These are phyloP conservation scores for Coemansia erecta DNA, from an alignment of 192 early-diverging fungal genomes.

Conservation along the genomic window DNA sequence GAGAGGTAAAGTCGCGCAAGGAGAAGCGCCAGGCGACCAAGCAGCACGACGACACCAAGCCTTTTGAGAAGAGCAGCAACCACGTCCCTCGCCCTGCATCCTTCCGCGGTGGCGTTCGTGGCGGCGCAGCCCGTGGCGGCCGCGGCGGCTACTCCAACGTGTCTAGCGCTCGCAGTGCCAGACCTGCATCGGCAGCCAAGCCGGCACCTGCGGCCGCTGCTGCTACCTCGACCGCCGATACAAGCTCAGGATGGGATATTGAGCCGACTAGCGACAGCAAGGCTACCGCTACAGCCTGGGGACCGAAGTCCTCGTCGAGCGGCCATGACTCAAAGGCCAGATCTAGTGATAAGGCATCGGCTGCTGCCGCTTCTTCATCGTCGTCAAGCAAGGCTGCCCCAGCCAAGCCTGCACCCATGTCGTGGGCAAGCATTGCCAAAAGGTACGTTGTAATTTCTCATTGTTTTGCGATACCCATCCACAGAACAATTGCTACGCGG, in stretches of 20 bases:
- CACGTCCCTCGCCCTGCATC: constrained; percentile 57
- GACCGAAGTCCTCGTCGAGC: constrained; percentile 4
- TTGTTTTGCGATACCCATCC: constrained; percentile 1
- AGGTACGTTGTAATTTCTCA: constrained; percentile 25
- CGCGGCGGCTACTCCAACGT: constrained; percentile 55
- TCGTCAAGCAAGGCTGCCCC: constrained; percentile 27
- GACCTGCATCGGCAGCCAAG: constrained; percentile 27
- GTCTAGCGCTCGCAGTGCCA: constrained; percentile 31
- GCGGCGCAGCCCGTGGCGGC: constrained; percentile 68
- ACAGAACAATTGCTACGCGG: not conserved
- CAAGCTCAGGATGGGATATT: constrained; percentile 41
- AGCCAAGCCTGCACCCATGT: constrained; percentile 51
- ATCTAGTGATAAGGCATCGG: not conserved
- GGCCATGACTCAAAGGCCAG: constrained; percentile 20
- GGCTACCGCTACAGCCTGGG: constrained; percentile 17
- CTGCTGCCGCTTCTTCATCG: not conserved
- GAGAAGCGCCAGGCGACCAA: constrained; percentile 54
- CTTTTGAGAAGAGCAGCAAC: constrained; percentile 38
- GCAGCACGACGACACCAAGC: constrained; percentile 54
- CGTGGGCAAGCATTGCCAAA: constrained; percentile 56
- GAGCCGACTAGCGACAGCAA: constrained; percentile 13
- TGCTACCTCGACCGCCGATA: constrained; percentile 5
- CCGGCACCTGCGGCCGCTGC: constrained; percentile 14
- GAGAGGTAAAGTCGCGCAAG: constrained; percentile 77
- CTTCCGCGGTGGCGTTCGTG: constrained; percentile 61